Evolutionary conservation across 192 early-diverging fungal species (phyloP), one percentile per base, ranked within the genome.

Genomic region (Dissophora globulifera): DNA sequence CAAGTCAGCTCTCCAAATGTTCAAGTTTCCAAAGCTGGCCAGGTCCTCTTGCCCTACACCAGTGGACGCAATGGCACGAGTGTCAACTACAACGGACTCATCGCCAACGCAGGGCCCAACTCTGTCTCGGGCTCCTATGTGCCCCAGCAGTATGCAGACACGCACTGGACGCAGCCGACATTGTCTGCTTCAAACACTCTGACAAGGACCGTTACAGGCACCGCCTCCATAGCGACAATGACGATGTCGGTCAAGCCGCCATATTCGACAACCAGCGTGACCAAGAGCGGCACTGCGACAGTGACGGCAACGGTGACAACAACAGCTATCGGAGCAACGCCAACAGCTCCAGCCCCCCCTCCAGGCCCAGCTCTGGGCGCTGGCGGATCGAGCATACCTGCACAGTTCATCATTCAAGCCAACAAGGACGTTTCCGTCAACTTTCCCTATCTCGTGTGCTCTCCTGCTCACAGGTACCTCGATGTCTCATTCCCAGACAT

Each of bases 321-420:
- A 13, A 32, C 58, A 23, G 22, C 58, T 35, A 33, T 29, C 8
- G 13, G n/a, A 27, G 17, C 64, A 1, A 8, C 30, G 11, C 17
- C 55, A 1, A 26, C 66, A 30, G 38, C 43, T 31, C 2, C 50
- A 5, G 16, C 27, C 4, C 11, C 52, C 29, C 26, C 25, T 40
- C 33, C 47, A 1, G 68, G 46, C 5, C 55, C 61, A 2, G 26
- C 30, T 3, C 29, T 63, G 9, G 69, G 60, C 9, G 61, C 69
- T 15, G 69, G 69, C 0, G 62, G 62, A 19, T 64, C 60, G 0
- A 16, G 13, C 16, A 10, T 47, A 7, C 41, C 69, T 8, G 69
- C 62, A 8, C 69, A 58, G 5, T 15, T 74, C 40, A 50, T 47
- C 16, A 56, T 74, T 23, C 69, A 74, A 53, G 69, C 69, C 62